A percentile compares a stretch with the other conserved stretches of the same genome.
phyloP scores from a whole-genome alignment of 75 land plant species.

The Pinus tabuliformis region DNA sequence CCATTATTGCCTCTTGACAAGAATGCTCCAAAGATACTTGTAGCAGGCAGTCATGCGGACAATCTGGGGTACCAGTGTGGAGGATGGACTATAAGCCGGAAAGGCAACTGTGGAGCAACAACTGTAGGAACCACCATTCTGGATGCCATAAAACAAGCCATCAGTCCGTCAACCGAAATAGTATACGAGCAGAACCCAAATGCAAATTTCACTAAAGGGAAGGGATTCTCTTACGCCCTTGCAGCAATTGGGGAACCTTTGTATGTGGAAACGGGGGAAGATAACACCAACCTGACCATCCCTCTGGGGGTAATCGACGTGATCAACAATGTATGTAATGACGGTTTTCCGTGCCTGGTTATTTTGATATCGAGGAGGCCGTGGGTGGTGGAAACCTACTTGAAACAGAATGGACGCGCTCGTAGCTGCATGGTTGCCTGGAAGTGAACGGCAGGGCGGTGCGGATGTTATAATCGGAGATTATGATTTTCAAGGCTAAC shows the following conservation, averaged over 20 bases:
- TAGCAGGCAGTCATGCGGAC: slow-evolving; percentile 75
- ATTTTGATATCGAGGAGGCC: too few species aligned
- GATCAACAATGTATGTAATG: too few species aligned
- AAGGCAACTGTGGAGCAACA: slow-evolving; percentile 54
- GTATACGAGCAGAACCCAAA: slow-evolving; percentile 51
- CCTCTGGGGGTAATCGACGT: too few species aligned
- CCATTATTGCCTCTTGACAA: slow-evolving; percentile 61
- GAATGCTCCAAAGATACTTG: slow-evolving; percentile 64
- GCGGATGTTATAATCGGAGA: too few species aligned
- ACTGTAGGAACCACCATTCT: slow-evolving; percentile 77
- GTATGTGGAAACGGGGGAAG: slow-evolving; percentile 67
- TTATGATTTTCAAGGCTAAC: too few species aligned
- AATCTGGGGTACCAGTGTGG: slow-evolving; percentile 84
- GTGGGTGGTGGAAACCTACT: too few species aligned
- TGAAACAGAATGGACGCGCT: too few species aligned
- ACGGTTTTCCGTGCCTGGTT: too few species aligned
- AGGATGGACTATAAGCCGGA: slow-evolving; percentile 84
- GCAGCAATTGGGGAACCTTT: slow-evolving; percentile 79
- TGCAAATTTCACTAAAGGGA: slow-evolving; percentile 20
- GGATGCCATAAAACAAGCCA: slow-evolving; percentile 57
- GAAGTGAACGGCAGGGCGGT: too few species aligned
- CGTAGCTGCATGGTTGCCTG: too few species aligned
- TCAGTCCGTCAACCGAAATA: slow-evolving; percentile 58
- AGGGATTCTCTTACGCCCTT: slow-evolving; percentile 61
- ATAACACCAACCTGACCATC: too few species aligned